A percentile compares a stretch with the other conserved stretches of the same genome.
phyloP scores from a whole-genome alignment of 768 basidiomycete species.

The Russula abietina region DNA sequence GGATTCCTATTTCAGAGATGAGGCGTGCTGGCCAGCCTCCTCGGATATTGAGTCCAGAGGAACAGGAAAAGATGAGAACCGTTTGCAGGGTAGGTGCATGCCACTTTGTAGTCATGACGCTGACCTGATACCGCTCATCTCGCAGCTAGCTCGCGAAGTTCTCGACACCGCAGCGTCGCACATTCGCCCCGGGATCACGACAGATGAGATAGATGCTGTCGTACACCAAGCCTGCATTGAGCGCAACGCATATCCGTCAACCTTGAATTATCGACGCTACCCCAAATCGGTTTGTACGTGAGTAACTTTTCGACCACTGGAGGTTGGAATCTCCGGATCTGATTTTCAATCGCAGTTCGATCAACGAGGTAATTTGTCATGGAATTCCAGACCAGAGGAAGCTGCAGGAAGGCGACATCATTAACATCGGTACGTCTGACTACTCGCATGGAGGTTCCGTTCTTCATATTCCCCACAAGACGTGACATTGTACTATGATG shows the following conservation, averaged over 20 bases:
- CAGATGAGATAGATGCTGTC: constrained; percentile 89
- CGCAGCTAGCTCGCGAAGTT: constrained; percentile 83
- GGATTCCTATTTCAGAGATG: constrained; percentile 54
- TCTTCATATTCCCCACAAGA: constrained; percentile 40
- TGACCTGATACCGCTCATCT: constrained; percentile 8
- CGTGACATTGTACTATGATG: constrained; percentile 73
- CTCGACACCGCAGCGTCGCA: constrained; percentile 85
- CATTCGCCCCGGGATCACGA: constrained; percentile 85
- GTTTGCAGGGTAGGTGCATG: constrained; percentile 61
- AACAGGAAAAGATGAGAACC: constrained; percentile 84
- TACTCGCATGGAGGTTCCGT: constrained; percentile 9
- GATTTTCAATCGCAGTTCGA: constrained; percentile 45
- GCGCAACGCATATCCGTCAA: constrained; percentile 88
- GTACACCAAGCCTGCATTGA: constrained; percentile 90
- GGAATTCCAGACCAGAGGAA: constrained; percentile 88
- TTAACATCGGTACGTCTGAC: constrained; percentile 72
- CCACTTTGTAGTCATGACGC: not conserved
- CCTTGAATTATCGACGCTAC: constrained; percentile 83
- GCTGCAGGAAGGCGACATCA: constrained; percentile 87
- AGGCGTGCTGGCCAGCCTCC: constrained; percentile 55
- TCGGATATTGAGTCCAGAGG: constrained; percentile 58
- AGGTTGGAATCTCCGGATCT: not conserved
- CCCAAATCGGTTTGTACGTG: constrained; percentile 98
- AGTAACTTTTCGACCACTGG: constrained; percentile 32
- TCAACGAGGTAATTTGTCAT: constrained; percentile 97